Evolutionary conservation across 345 rosid species (phyloP).

Genomic region (Brassica incana): DNA sequence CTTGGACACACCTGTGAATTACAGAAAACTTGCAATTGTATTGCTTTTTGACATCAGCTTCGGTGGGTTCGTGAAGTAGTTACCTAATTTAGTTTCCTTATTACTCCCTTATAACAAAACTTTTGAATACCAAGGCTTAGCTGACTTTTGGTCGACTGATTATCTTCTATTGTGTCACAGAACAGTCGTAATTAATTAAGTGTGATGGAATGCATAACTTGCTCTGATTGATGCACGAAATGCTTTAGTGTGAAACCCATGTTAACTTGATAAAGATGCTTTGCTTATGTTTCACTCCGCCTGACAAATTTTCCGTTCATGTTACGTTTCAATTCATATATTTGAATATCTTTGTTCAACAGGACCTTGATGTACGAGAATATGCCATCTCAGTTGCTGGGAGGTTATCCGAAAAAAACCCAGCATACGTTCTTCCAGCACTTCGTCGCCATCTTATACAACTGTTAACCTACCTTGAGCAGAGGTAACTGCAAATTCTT

Average conservation of each 20-base stretch:
- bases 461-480: conserved; percentile 88
- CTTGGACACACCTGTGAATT: conserved; percentile 2
- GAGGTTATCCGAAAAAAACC: conserved; percentile 93
- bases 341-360: conserved; percentile 33
- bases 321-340: conserved; percentile 19
- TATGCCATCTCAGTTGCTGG: conserved; percentile 96
- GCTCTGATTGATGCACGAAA: conserved; percentile 11
- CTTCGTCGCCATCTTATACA: conserved; percentile 99
- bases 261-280: conserved; percentile 22
- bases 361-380: conserved; percentile 96
- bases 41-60: not conserved
- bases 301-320: not conserved
- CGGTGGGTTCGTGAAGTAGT: conserved; percentile 15
- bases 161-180: conserved; percentile 20
- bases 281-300: conserved; percentile 20
- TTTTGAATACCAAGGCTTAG: conserved; percentile 17
- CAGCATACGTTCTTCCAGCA: conserved; percentile 99
- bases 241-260: conserved; percentile 6
- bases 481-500: conserved; percentile 57
- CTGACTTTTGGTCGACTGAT: conserved; percentile 11
- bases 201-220: conserved; percentile 22
- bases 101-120: not conserved
- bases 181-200: conserved; percentile 15
- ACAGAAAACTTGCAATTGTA: not conserved
- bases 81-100: not conserved